Evolutionary conservation across 306 rosid genomes (phyloP).

Genomic region (Lablab purpureus): DNA sequence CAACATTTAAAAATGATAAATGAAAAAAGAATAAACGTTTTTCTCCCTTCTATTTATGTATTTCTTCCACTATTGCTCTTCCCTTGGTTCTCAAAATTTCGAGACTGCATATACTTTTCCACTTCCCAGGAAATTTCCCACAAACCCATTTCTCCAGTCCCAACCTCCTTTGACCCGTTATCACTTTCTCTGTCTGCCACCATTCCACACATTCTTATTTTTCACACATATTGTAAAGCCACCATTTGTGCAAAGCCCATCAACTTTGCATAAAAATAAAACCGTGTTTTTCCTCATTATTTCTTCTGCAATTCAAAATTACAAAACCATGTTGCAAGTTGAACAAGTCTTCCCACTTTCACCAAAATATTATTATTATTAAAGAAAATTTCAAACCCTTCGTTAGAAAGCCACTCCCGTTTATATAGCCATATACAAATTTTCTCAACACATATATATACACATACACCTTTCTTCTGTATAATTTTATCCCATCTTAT

Average conservation of each 20-base stretch:
- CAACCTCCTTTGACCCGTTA: constrained; percentile 49
- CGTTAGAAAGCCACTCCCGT: constrained; percentile 16
- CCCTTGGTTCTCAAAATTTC: background rate
- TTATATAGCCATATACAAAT: constrained; percentile 18
- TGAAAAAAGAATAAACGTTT: too few species aligned
- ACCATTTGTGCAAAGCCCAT: constrained; percentile 35
- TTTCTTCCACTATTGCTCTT: constrained; percentile 15
- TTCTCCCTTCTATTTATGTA: background rate
- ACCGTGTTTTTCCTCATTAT: constrained; percentile 9
- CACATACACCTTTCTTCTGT: background rate
- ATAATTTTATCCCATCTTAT: background rate
- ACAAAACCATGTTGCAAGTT: constrained; percentile 17
- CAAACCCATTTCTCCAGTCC: constrained; percentile 41
- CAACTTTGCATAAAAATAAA: constrained; percentile 10
- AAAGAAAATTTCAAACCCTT: constrained; percentile 30
- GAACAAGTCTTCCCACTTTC: constrained; percentile 45
- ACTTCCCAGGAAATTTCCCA: constrained; percentile 42
- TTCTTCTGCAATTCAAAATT: background rate
- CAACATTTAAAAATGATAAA: too few species aligned
- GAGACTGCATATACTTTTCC: background rate
- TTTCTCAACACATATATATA: constrained; percentile 12
- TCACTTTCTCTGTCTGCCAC: constrained; percentile 34
- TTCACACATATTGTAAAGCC: constrained; percentile 3
- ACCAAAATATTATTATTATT: background rate
- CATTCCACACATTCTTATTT: constrained; percentile 12